Percentiles rank a stretch among this genome's conserved stretches.
phyloP scores from a whole-genome alignment of 257 asterid species.

The Solanum appendiculatum region DNA sequence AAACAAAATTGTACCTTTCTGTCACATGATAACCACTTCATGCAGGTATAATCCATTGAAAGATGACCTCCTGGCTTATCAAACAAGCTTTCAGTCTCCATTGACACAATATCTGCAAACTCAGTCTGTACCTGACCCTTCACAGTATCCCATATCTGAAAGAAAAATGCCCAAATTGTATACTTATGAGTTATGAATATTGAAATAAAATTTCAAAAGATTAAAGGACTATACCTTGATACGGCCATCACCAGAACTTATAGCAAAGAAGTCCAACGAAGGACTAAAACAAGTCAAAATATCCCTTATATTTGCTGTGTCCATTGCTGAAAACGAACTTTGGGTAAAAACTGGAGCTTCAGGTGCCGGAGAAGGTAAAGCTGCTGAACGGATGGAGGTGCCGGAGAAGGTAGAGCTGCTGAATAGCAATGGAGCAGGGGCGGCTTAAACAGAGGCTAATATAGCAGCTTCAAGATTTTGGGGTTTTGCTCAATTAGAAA shows the following conservation, averaged over 20 bases:
- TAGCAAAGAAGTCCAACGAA: slow-evolving; percentile 53
- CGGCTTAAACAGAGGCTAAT: not conserved
- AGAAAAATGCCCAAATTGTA: slow-evolving; percentile 3
- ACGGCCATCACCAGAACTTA: slow-evolving; percentile 75
- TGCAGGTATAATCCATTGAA: slow-evolving; percentile 87
- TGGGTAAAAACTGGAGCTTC: not conserved
- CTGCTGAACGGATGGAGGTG: not conserved
- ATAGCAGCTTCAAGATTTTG: not conserved
- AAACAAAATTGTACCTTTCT: slow-evolving; percentile 44
- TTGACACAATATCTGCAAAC: slow-evolving; percentile 60
- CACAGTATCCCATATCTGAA: slow-evolving; percentile 89
- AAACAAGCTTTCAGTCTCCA: slow-evolving; percentile 29
- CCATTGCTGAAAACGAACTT: slow-evolving; percentile 20
- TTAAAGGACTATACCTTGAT: slow-evolving; percentile 39
- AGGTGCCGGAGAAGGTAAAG: not conserved
- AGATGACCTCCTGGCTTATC: slow-evolving; percentile 66
- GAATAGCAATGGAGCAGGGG: not conserved
- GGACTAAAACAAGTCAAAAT: slow-evolving; percentile 70
- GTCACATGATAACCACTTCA: slow-evolving; percentile 78
- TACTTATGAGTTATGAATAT: not conserved
- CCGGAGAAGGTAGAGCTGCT: too few species aligned
- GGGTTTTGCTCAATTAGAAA: not conserved
- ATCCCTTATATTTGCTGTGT: slow-evolving; percentile 54
- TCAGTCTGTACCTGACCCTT: slow-evolving; percentile 90
- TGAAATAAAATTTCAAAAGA: not conserved